Evolutionary conservation across 345 rosid genomes (phyloP).

Genomic region (Isatis tinctoria): DNA sequence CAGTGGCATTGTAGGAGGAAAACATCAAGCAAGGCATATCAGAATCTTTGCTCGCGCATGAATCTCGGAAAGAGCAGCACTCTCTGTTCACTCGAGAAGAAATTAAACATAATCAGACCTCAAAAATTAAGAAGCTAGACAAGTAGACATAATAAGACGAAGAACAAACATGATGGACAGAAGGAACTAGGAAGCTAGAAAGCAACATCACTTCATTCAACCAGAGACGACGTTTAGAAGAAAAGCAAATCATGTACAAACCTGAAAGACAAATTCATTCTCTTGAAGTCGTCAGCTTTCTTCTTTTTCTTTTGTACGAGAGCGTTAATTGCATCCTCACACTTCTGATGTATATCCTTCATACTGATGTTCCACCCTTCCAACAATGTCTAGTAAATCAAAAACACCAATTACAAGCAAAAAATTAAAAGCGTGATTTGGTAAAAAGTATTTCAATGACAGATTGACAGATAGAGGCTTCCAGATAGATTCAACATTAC

Average conservation of each 20-base stretch:
- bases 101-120: constrained; percentile 7
- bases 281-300: constrained; percentile 42
- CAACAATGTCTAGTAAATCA: constrained; percentile 47
- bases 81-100: constrained; percentile 48
- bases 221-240: constrained; percentile 4
- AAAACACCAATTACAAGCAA: constrained; percentile 24
- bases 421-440: constrained; percentile 7
- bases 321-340: constrained; percentile 52
- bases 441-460: neutral
- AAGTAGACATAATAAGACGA: neutral
- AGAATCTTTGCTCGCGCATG: constrained; percentile 35
- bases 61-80: constrained; percentile 56
- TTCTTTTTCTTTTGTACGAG: constrained; percentile 68
- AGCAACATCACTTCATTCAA: constrained; percentile 5
- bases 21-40: constrained; percentile 70
- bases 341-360: constrained; percentile 57
- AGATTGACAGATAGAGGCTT: constrained; percentile 3
- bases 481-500: constrained; percentile 11
- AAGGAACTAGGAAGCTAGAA: constrained; percentile 5
- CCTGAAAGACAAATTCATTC: constrained; percentile 54
- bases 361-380: constrained; percentile 47
- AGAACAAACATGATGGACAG: constrained; percentile 1
- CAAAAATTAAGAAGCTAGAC: constrained; percentile 5
- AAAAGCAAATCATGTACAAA: constrained; percentile 34
- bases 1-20: constrained; percentile 42